Evolutionary conservation across 768 basidiomycete genomes (phyloP).

Genomic region (Rhizopogon vinicolor): DNA sequence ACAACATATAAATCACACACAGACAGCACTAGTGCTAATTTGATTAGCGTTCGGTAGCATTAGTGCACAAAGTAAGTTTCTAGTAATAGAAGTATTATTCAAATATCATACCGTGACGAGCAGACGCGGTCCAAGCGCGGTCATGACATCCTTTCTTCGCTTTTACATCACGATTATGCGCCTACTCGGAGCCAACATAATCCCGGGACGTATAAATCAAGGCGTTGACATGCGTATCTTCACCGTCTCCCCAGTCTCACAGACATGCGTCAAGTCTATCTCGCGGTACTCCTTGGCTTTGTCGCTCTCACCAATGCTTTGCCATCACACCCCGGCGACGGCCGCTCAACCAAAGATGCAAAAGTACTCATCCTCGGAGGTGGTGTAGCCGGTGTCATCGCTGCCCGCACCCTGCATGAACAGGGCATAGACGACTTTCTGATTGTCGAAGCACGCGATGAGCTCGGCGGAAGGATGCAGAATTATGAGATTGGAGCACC

Average conservation of each 20-base stretch:
- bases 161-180: too few relatives aligned
- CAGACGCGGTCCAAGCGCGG: too few relatives aligned
- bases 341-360: constrained; percentile 9
- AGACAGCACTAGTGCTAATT: constrained; percentile 6
- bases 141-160: too few relatives aligned
- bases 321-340: neutral
- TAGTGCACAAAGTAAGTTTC: too few relatives aligned
- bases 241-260: neutral
- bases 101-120: too few relatives aligned
- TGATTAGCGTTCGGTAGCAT: neutral
- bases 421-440: constrained; percentile 53
- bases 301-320: neutral
- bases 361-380: constrained; percentile 60
- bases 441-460: constrained; percentile 51
- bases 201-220: neutral
- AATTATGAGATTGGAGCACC: constrained; percentile 38
- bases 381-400: constrained; percentile 61
- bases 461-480: constrained; percentile 60
- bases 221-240: neutral
- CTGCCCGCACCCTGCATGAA: constrained; percentile 54
- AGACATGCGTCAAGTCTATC: neutral
- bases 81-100: too few relatives aligned
- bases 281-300: neutral
- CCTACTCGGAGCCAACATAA: neutral
- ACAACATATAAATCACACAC: constrained; percentile 16